phyloP scores from a whole-genome alignment of 78 protist genomes.

The Dictyostelium firmibasis region DNA sequence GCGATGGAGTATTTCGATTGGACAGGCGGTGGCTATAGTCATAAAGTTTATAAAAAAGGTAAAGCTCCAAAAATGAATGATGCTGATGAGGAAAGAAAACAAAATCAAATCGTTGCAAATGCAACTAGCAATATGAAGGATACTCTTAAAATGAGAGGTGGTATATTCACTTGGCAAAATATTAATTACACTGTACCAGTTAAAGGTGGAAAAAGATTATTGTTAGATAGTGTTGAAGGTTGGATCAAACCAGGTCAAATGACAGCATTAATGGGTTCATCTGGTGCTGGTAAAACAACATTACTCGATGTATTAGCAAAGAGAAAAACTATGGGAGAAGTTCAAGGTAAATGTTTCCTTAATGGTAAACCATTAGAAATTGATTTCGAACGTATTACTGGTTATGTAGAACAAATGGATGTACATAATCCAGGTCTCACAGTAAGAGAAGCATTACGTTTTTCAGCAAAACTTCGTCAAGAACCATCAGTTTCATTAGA shows the following conservation, averaged over 20 bases:
- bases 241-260: conserved; percentile 77
- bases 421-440: conserved; percentile 67
- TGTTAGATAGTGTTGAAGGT: conserved; percentile 38
- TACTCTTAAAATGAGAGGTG: conserved; percentile 31
- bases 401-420: conserved; percentile 82
- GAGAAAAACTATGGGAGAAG: conserved; percentile 82
- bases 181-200: conserved; percentile 57
- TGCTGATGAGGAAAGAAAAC: conserved; percentile 25
- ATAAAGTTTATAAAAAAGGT: conserved; percentile 73
- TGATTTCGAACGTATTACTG: conserved; percentile 71
- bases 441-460: conserved; percentile 65
- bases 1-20: conserved; percentile 67
- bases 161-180: conserved; percentile 58
- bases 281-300: conserved; percentile 90
- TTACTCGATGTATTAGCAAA: conserved; percentile 88
- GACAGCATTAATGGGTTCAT: conserved; percentile 85
- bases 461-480: conserved; percentile 62
- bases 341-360: conserved; percentile 75
- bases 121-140: conserved; percentile 52
- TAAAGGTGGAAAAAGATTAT: neutral
- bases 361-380: conserved; percentile 82
- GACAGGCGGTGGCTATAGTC: conserved; percentile 76
- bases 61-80: conserved; percentile 78
- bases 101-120: conserved; percentile 33
- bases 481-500: conserved; percentile 27